A percentile compares a stretch with the other conserved stretches of the same genome.
These are phyloP conservation scores for Penicillium canescens DNA, from an alignment of 495 filamentous ascomycete genomes.

Conservation along the genomic window DNA sequence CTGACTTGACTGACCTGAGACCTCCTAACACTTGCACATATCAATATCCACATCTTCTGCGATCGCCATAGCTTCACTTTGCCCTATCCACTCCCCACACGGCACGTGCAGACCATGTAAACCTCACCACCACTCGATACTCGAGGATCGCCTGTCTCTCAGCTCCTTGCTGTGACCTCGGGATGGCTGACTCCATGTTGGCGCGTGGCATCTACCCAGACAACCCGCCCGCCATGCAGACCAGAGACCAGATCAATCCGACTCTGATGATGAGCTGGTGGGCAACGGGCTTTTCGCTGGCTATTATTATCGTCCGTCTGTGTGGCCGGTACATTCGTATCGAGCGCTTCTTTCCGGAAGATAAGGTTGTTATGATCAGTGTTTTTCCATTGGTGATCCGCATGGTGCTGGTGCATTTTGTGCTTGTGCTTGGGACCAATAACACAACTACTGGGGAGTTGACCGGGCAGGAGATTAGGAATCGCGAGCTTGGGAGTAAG, in stretches of 20 bases:
- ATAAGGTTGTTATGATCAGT: constrained; percentile 79
- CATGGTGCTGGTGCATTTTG: constrained; percentile 84
- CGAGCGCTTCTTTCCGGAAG: constrained; percentile 80
- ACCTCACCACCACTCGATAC: too few relatives aligned
- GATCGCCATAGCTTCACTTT: too few relatives aligned
- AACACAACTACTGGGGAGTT: constrained; percentile 56
- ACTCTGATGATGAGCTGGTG: constrained; percentile 92
- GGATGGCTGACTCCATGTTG: constrained; percentile 15
- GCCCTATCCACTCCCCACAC: too few relatives aligned
- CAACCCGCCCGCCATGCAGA: constrained; percentile 58
- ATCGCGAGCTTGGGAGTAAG: constrained; percentile 51
- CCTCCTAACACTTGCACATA: neutral
- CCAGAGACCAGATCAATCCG: constrained; percentile 60
- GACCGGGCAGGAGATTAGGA: constrained; percentile 38
- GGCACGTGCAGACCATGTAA: too few relatives aligned
- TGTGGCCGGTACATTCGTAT: constrained; percentile 77
- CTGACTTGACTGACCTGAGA: neutral
- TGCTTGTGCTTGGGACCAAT: constrained; percentile 86
- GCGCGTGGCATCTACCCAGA: constrained; percentile 25
- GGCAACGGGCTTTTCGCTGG: constrained; percentile 80
- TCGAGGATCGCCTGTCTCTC: too few relatives aligned
- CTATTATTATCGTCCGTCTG: constrained; percentile 77
- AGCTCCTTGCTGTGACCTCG: too few relatives aligned
- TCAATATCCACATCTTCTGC: neutral
- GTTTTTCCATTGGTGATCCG: constrained; percentile 77